Evolutionary conservation across 2,329 filamentous ascomycete genomes (phyloP), one percentile per base, ranked within the genome.

Genomic region (Cladophialophora bantiana): DNA sequence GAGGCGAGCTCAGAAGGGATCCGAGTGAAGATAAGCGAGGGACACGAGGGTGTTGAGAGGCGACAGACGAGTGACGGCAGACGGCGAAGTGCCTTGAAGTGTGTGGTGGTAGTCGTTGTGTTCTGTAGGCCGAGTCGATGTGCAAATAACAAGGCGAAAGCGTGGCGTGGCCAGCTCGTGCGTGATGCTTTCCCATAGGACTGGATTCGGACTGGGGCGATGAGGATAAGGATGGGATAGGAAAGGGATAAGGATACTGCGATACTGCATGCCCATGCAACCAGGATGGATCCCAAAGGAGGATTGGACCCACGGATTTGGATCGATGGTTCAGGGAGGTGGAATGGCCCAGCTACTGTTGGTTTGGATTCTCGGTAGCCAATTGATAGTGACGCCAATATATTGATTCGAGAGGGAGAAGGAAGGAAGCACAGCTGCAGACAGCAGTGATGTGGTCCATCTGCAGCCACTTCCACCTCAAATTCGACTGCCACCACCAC

Each of bases 361-460:
- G 56, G 36, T 20, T 42, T 36, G 60, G 20, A 36, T 35, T 55
- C 42, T 55, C 65, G 65, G 65, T 67, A 64, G 60, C 65, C 65
- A 67, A 67, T 67, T 67, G 65, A 67, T 64, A 57, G 64, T 13
- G 31, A 48, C 42, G 35, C 45, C 59, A 50, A 66, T 66, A 59
- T 63, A 61, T 59, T 54, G 59, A 63, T 36, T 59, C 35, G 32
- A 32, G 35, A 6, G n/a, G 31, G 31, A 26, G 20, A 36, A 32
- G 26, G n/a, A 18, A 15, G 26, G 35, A 38, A 54, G 48, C 4
- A 15, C 42, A 45, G 18, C 42, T 20, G 42, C 42, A 45, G 42
- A 7, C 42, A 18, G 36, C 36, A 38, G 36, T 38, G 26, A 26
- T 2, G 36, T 38, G 13, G 18, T 48, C 42, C 10, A n/a, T 20